A percentile compares a stretch with the other conserved stretches of the same genome.
These are phyloP conservation scores for Fusarium ramigenum DNA, from an alignment of 2,329 filamentous ascomycete genomes.

Conservation along the genomic window DNA sequence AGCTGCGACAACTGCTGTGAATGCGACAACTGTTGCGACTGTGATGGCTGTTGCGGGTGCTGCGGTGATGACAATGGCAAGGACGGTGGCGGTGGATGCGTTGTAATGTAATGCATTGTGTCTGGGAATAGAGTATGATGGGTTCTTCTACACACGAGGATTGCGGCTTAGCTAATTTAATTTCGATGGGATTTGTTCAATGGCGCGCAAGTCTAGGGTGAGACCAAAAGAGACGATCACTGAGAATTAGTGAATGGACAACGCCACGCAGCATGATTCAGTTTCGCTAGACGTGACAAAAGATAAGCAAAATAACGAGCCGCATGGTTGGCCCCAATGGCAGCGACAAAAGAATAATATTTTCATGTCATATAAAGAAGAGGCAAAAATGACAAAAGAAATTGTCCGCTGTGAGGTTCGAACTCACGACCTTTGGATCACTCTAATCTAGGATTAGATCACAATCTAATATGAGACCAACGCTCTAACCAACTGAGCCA, in stretches of 20 bases:
- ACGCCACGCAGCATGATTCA: too few relatives aligned
- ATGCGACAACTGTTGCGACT: not conserved
- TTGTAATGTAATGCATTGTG: conserved; percentile 16
- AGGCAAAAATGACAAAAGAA: not conserved
- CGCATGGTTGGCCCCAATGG: not conserved
- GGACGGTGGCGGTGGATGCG: not conserved
- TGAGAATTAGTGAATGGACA: too few relatives aligned
- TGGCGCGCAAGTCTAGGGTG: too few relatives aligned
- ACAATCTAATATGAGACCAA: conserved; percentile 29
- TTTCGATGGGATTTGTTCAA: too few relatives aligned
- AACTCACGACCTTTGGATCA: conserved; percentile 37
- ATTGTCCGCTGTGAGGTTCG: conserved; percentile 32
- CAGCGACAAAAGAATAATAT: not conserved
- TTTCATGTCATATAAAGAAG: fast-evolving
- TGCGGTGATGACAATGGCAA: not conserved
- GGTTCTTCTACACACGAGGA: too few relatives aligned
- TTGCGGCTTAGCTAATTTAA: too few relatives aligned
- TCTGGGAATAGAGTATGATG: too few relatives aligned
- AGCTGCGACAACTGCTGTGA: not conserved
- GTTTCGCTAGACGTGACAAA: too few relatives aligned
- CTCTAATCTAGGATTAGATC: conserved; percentile 15
- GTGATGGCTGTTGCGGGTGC: not conserved
- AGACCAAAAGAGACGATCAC: too few relatives aligned
- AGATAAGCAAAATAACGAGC: too few relatives aligned
- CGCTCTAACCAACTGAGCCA: conserved; percentile 31